These are phyloP conservation scores for Cucurbita argyrosperma DNA, from an alignment of 306 rosid species.

Conservation along the genomic window DNA sequence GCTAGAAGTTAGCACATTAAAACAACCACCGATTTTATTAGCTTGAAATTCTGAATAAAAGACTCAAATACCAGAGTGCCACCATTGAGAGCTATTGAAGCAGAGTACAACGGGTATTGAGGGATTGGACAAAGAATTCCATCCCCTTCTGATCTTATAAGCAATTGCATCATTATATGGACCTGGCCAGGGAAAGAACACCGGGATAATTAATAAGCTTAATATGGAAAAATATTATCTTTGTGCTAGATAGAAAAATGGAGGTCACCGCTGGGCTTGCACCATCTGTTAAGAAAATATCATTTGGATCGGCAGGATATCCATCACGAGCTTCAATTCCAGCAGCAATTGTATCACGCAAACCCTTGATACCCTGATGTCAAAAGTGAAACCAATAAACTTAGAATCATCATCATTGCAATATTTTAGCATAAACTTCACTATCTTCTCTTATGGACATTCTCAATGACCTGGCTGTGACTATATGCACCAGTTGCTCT, in stretches of 20 bases:
- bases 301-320: slow-evolving; percentile 57
- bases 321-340: slow-evolving; percentile 84
- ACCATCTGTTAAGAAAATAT: slow-evolving; percentile 83
- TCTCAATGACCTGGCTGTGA: slow-evolving; percentile 63
- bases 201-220: background rate
- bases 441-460: background rate
- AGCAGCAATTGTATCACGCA: slow-evolving; percentile 75
- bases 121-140: slow-evolving; percentile 91
- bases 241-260: background rate
- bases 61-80: slow-evolving; percentile 52
- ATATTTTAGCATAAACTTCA: background rate
- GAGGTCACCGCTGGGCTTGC: slow-evolving; percentile 77
- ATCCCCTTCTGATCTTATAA: slow-evolving; percentile 55
- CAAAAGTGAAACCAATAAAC: slow-evolving; percentile 7
- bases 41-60: background rate
- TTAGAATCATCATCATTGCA: background rate
- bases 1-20: background rate
- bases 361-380: slow-evolving; percentile 64
- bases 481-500: slow-evolving; percentile 92
- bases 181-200: slow-evolving; percentile 37
- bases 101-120: slow-evolving; percentile 87
- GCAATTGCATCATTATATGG: slow-evolving; percentile 83
- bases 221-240: too few relatives aligned
- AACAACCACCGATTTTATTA: background rate
- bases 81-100: slow-evolving; percentile 84